These are phyloP conservation scores for Sporobolomyces pararoseus DNA, from an alignment of 768 basidiomycete species.

Conservation along the genomic window DNA sequence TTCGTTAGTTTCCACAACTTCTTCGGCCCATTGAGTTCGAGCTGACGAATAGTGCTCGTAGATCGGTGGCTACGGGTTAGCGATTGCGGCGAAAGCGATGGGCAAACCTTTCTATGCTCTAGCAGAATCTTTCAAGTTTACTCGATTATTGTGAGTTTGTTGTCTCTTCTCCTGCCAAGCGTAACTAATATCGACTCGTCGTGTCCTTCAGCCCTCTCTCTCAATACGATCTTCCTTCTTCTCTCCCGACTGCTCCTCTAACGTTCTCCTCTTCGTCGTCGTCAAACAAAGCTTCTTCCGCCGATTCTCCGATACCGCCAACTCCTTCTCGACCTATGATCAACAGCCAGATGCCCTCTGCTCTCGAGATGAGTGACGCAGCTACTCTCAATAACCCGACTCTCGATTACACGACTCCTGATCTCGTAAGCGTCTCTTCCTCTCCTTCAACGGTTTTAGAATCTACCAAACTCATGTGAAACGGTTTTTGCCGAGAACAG, in stretches of 20 bases:
- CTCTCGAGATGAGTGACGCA: conserved; percentile 67
- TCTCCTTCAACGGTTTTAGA: background rate
- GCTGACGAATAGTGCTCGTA: background rate
- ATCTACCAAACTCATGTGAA: too few relatives aligned
- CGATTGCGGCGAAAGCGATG: conserved; percentile 87
- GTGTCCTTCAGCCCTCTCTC: conserved; percentile 57
- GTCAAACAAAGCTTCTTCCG: background rate
- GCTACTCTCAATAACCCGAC: conserved; percentile 78
- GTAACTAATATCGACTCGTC: background rate
- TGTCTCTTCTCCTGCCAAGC: background rate
- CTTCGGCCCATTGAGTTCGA: background rate
- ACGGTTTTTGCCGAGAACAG: too few relatives aligned
- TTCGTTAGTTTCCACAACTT: conserved; percentile 50
- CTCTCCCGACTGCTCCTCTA: conserved; percentile 64
- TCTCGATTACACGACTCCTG: conserved; percentile 92
- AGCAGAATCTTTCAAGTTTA: conserved; percentile 79
- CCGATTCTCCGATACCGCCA: conserved; percentile 15
- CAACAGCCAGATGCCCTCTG: conserved; percentile 21
- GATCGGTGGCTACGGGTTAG: conserved; percentile 93
- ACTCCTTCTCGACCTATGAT: conserved; percentile 41
- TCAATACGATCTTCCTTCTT: conserved; percentile 77
- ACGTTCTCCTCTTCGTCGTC: conserved; percentile 53
- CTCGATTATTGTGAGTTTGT: conserved; percentile 65
- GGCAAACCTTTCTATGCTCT: conserved; percentile 83
- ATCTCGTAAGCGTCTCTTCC: conserved; percentile 60